These are phyloP conservation scores for Ophiostoma tasmaniense DNA, from an alignment of 2,329 filamentous ascomycete species.

Conservation along the genomic window DNA sequence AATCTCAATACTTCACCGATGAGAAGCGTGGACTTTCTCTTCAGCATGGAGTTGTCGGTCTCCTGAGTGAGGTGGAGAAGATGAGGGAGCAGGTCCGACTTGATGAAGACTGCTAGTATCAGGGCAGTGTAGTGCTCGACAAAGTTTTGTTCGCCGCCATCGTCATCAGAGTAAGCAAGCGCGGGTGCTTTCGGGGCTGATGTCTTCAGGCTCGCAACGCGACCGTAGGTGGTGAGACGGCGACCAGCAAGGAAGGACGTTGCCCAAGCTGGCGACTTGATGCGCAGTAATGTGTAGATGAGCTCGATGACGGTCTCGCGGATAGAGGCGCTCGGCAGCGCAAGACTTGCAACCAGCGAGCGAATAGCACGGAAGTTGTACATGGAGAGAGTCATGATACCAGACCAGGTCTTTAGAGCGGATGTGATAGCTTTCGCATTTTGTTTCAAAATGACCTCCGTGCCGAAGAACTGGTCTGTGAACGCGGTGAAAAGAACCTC, in stretches of 20 bases:
- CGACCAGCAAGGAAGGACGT: constrained; percentile 90
- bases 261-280: constrained; percentile 91
- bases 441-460: constrained; percentile 60
- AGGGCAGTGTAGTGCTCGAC: constrained; percentile 91
- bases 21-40: constrained; percentile 81
- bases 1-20: constrained; percentile 88
- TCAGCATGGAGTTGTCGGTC: constrained; percentile 59
- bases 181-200: constrained; percentile 39
- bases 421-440: constrained; percentile 90
- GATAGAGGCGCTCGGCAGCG: constrained; percentile 47
- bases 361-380: constrained; percentile 77
- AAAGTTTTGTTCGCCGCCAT: constrained; percentile 68
- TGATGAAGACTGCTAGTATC: constrained; percentile 75
- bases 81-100: constrained; percentile 61
- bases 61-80: constrained; percentile 59
- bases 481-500: constrained; percentile 87
- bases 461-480: constrained; percentile 66
- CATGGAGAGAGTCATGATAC: constrained; percentile 79
- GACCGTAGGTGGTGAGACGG: constrained; percentile 89
- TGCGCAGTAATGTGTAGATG: constrained; percentile 69
- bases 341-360: constrained; percentile 62
- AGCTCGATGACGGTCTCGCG: constrained; percentile 80
- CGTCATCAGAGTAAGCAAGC: constrained; percentile 52
- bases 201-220: constrained; percentile 75
- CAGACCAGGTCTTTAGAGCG: constrained; percentile 87